phyloP scores from a whole-genome alignment of 176 grass and related monocot genomes.

The Musa beccarii region DNA sequence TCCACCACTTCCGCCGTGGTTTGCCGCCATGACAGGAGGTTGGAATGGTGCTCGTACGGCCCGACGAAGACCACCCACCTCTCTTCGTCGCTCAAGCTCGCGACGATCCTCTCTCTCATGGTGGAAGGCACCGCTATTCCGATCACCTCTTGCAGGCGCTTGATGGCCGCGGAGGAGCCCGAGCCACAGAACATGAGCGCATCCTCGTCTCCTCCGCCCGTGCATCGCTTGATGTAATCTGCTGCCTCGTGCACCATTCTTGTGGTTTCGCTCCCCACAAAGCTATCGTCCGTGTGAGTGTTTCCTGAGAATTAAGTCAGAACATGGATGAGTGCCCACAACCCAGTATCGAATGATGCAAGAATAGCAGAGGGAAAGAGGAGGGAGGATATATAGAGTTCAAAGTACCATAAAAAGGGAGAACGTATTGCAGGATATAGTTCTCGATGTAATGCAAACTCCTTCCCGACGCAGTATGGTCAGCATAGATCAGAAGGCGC shows the following conservation, averaged over 20 bases:
- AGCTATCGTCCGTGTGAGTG: conserved; percentile 78
- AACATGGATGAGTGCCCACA: background rate
- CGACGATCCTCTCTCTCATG: conserved; percentile 1
- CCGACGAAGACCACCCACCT: conserved; percentile 75
- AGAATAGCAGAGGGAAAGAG: background rate
- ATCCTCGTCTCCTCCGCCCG: conserved; percentile 43
- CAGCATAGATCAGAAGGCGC: conserved; percentile 54
- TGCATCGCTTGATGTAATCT: conserved; percentile 60
- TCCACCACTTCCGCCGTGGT: conserved; percentile 68
- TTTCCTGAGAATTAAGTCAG: conserved; percentile 33
- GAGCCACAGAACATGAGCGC: conserved; percentile 60
- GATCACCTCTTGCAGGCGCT: conserved; percentile 71
- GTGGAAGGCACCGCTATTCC: conserved; percentile 33
- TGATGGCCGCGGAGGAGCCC: conserved; percentile 62
- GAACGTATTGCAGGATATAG: conserved; percentile 54
- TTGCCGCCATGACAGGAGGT: conserved; percentile 72
- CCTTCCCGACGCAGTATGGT: conserved; percentile 67
- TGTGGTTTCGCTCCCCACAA: conserved; percentile 69
- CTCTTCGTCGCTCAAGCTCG: conserved; percentile 35
- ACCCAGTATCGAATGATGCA: background rate
- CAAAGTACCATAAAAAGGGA: conserved; percentile 63
- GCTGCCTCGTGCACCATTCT: conserved; percentile 40
- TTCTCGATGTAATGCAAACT: conserved; percentile 64
- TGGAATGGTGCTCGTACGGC: conserved; percentile 83
- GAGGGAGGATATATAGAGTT: background rate